A percentile compares a stretch with the other conserved stretches of the same genome.
These are phyloP conservation scores for Fusarium lyarnte DNA, from an alignment of 2,329 filamentous ascomycete species.

Conservation along the genomic window DNA sequence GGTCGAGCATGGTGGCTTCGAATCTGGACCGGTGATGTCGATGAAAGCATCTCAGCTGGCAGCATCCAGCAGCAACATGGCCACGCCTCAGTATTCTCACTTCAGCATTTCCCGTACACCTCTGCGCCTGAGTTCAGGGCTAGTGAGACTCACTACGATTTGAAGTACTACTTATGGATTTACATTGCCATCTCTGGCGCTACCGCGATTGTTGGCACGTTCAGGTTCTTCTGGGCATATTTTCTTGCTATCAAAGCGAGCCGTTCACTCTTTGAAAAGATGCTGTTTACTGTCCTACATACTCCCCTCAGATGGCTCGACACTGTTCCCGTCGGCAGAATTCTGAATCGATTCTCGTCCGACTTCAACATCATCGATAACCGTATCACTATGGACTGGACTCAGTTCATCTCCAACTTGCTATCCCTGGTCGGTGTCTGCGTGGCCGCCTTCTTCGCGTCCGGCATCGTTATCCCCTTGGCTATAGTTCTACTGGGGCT, in stretches of 20 bases:
- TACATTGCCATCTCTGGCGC: slow-evolving; percentile 75
- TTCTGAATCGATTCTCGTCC: slow-evolving; percentile 80
- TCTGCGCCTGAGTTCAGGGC: slow-evolving; percentile 45
- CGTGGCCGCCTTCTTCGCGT: slow-evolving; percentile 73
- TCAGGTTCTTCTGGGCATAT: slow-evolving; percentile 72
- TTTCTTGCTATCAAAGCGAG: slow-evolving; percentile 74
- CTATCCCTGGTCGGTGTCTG: slow-evolving; percentile 73
- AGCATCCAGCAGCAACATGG: slow-evolving; percentile 49
- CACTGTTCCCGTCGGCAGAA: slow-evolving; percentile 78
- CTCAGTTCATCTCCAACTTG: slow-evolving; percentile 66
- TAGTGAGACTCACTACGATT: slow-evolving; percentile 48
- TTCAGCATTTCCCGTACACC: slow-evolving; percentile 58
- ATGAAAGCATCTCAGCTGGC: slow-evolving; percentile 25
- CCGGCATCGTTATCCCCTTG: slow-evolving; percentile 71
- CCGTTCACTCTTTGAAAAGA: slow-evolving; percentile 71
- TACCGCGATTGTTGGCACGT: slow-evolving; percentile 67
- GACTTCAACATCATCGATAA: slow-evolving; percentile 81
- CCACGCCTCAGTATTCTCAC: slow-evolving; percentile 55
- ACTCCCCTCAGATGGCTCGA: slow-evolving; percentile 83
- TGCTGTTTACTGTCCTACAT: slow-evolving; percentile 73
- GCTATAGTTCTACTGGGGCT: slow-evolving; percentile 66
- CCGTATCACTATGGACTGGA: slow-evolving; percentile 70
- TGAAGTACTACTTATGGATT: slow-evolving; percentile 74
- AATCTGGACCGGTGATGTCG: slow-evolving; percentile 64
- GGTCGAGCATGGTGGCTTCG: slow-evolving; percentile 71